Percentiles rank a stretch among this genome's conserved stretches.
Evolutionary conservation across 768 basidiomycete genomes (phyloP).

Genomic region (Tephrocybe sp.): DNA sequence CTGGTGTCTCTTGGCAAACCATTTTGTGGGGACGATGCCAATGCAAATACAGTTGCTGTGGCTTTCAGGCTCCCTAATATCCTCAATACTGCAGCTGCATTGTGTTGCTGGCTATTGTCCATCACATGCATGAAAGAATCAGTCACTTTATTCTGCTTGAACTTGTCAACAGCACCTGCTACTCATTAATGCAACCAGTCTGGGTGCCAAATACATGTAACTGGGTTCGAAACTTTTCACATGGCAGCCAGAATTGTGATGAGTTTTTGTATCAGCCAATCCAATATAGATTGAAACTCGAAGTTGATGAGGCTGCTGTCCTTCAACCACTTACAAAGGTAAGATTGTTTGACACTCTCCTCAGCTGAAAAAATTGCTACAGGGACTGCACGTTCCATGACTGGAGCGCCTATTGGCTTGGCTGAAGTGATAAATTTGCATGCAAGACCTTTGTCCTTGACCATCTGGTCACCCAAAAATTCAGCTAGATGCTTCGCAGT

Average conservation of each 20-base stretch:
- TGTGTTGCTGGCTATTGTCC: constrained; percentile 29
- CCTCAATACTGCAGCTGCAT: constrained; percentile 54
- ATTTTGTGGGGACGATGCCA: constrained; percentile 53
- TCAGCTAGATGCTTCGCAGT: constrained; percentile 94
- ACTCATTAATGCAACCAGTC: constrained; percentile 96
- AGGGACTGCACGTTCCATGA: constrained; percentile 95
- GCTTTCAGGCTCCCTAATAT: constrained; percentile 35
- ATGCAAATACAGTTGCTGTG: constrained; percentile 39
- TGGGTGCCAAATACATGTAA: constrained; percentile 92
- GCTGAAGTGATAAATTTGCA: too few relatives aligned
- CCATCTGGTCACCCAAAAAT: constrained; percentile 97
- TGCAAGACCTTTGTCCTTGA: too few relatives aligned
- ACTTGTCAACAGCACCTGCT: constrained; percentile 88
- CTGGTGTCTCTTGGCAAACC: constrained; percentile 41
- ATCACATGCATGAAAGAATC: constrained; percentile 76
- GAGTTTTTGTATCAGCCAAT: constrained; percentile 98
- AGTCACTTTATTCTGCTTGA: constrained; percentile 96
- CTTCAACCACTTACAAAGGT: constrained; percentile 95
- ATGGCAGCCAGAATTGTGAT: constrained; percentile 99
- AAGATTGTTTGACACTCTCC: constrained; percentile 83
- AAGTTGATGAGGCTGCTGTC: constrained; percentile 86
- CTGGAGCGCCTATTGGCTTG: too few relatives aligned
- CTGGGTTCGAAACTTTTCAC: constrained; percentile 96
- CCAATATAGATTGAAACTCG: constrained; percentile 92
- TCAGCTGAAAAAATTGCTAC: too few relatives aligned